Conservation (phyloP, 371 early-diverging fungal species). For the Mortierella sp. region DNA sequence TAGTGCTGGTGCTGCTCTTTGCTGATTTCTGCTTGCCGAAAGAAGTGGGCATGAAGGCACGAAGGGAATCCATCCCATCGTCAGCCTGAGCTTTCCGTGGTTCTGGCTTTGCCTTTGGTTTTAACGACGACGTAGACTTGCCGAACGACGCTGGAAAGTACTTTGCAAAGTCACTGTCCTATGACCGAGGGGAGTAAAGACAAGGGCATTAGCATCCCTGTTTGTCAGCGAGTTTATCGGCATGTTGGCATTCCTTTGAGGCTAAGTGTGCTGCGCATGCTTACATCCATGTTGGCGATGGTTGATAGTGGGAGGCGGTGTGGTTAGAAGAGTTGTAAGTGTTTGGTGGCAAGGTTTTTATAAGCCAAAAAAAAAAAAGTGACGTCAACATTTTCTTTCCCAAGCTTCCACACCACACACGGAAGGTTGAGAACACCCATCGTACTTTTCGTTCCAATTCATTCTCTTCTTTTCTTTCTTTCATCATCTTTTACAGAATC, state of each 20-base stretch:
- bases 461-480: slow-evolving; percentile 1
- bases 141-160: slow-evolving; percentile 68
- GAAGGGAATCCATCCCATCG: slow-evolving; percentile 64
- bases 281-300: slow-evolving; percentile 32
- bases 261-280: neutral
- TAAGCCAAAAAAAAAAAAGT: slow-evolving; percentile 10
- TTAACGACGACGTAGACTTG: slow-evolving; percentile 45
- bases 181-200: neutral
- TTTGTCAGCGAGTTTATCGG: neutral
- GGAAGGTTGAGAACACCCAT: neutral
- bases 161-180: slow-evolving; percentile 70
- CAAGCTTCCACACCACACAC: neutral
- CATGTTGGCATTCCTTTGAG: neutral
- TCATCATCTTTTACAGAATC: neutral
- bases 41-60: slow-evolving; percentile 70
- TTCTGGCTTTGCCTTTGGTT: slow-evolving; percentile 30
- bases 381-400: slow-evolving; percentile 26
- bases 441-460: slow-evolving; percentile 1
- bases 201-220: neutral
- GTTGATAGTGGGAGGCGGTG: neutral
- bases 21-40: slow-evolving; percentile 70
- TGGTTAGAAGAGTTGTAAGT: neutral
- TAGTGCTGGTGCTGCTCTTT: slow-evolving; percentile 19
- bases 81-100: slow-evolving; percentile 27
- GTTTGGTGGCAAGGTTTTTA: neutral